Base-by-base conservation (phyloP, 257 asterid species). In the Phtheirospermum japonicum region DNA sequence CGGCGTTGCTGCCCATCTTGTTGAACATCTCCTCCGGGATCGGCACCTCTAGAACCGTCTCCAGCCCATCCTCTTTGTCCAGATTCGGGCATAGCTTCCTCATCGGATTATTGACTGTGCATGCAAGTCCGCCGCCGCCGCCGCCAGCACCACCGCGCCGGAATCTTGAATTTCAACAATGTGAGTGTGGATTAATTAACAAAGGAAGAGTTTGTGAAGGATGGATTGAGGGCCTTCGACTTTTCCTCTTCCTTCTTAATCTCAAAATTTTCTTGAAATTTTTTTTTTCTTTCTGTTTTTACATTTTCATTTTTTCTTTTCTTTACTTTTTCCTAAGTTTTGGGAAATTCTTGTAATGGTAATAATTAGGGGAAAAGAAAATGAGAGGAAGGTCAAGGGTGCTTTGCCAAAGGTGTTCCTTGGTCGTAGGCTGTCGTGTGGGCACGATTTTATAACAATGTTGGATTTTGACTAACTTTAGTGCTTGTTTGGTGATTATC, bases 41-140 rank as follows among this genome's bases (percentile, higher is more conserved):
- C 0, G 95, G 95, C 17, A 91, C 94, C 82, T 91, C 98, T 67
- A 89, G 72, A 28, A 89, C 97, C 66, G 95, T 90, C 40, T 90
- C 96, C 43, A 85, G 75, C 7, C 80, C 89, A 53, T 78, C 80
- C 65, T 85, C 84, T 26, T 82, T 83, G 74, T 85, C 90, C 63
- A 80, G 67, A 75, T 90, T 90, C 0, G 93, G 95, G 43, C 93
- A 71, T 32, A 83, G 45, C 51, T 77, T 90, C 56, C 73, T 60
- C 73, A 65, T 75, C 5, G 61, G 34, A 61, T 31, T 62, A 17
- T 36, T 63, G 8, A 70, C 10, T 42, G 67, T 53, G 57, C 63
- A 23, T 46, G 72, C 69, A 54, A 62, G 42, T 17, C 31, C 37
- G 4, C 53, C 37, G n/a, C 65, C 67, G n/a, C n/a, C n/a, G n/a